Percentiles rank a stretch among this genome's conserved stretches.
Evolutionary conservation across 345 rosid species (phyloP).

Genomic region (Ceriops decandra): DNA sequence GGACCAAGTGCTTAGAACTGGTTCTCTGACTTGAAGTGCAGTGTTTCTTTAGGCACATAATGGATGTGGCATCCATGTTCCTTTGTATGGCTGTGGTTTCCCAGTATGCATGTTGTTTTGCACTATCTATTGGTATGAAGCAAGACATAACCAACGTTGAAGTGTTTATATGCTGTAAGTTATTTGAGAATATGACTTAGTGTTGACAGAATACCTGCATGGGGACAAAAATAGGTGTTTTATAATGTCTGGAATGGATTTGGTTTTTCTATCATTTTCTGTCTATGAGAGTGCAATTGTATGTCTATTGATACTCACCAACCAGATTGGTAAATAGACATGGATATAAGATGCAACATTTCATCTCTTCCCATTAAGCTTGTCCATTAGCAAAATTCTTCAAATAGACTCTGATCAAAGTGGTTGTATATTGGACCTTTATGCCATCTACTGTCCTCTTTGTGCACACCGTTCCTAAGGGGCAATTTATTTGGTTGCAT

Average conservation of each 20-base stretch:
- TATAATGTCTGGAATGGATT: too few species aligned
- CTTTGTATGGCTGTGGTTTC: not conserved
- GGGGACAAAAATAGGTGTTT: too few species aligned
- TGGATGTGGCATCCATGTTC: not conserved
- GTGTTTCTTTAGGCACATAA: not conserved
- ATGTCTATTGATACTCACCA: not conserved
- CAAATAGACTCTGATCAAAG: too few species aligned
- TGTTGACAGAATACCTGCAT: too few species aligned
- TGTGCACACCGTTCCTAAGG: not conserved
- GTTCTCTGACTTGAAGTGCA: not conserved
- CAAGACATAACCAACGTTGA: too few species aligned
- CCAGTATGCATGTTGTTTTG: not conserved
- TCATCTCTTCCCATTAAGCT: not conserved
- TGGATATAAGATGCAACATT: not conserved
- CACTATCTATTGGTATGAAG: not conserved
- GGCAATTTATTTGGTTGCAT: not conserved
- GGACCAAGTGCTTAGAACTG: slow-evolving; percentile 6
- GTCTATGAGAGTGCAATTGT: too few species aligned
- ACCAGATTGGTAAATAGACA: not conserved
- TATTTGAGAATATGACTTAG: too few species aligned
- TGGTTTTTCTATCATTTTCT: too few species aligned
- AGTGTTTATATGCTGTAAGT: too few species aligned
- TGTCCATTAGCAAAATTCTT: too few species aligned
- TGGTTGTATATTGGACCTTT: too few species aligned
- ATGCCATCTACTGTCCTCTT: too few species aligned